Percentiles rank a stretch among this genome's conserved stretches.
These are phyloP conservation scores for Lepidium campestre DNA, from an alignment of 441 rosid genomes.

Conservation along the genomic window DNA sequence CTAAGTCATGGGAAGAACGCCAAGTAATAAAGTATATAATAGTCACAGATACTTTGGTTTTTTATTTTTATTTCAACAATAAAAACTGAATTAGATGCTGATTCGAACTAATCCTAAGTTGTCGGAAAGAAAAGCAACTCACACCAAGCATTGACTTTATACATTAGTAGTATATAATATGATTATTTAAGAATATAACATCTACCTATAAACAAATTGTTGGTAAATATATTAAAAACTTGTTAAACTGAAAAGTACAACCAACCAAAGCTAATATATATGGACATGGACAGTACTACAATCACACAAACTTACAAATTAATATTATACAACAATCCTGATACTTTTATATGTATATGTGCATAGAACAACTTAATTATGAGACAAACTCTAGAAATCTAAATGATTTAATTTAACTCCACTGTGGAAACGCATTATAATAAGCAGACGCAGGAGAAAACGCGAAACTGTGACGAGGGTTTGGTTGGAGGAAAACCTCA, in stretches of 20 bases:
- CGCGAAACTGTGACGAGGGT: conserved; percentile 7
- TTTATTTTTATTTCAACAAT: background rate
- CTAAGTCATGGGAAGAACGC: conserved; percentile 7
- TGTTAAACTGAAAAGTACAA: conserved; percentile 9
- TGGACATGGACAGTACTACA: background rate
- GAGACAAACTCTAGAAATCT: background rate
- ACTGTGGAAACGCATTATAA: conserved; percentile 10
- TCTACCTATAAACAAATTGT: background rate
- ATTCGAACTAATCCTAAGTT: conserved; percentile 29
- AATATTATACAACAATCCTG: conserved; percentile 11
- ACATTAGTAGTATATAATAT: too few species aligned
- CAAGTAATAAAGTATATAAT: background rate
- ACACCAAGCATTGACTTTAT: conserved; percentile 14
- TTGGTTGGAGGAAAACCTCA: conserved; percentile 13
- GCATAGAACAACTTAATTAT: background rate
- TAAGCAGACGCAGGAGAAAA: conserved; percentile 19
- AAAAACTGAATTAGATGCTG: conserved; percentile 19
- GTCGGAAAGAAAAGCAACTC: conserved; percentile 16
- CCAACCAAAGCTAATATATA: background rate
- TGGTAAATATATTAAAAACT: background rate
- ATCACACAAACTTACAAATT: conserved; percentile 21
- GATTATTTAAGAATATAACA: background rate
- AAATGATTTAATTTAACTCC: conserved; percentile 8
- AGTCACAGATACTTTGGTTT: background rate
- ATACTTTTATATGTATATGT: conserved; percentile 1